phyloP scores from a whole-genome alignment of 108 stramenopile genomes.

The Nitzschia sp. region DNA sequence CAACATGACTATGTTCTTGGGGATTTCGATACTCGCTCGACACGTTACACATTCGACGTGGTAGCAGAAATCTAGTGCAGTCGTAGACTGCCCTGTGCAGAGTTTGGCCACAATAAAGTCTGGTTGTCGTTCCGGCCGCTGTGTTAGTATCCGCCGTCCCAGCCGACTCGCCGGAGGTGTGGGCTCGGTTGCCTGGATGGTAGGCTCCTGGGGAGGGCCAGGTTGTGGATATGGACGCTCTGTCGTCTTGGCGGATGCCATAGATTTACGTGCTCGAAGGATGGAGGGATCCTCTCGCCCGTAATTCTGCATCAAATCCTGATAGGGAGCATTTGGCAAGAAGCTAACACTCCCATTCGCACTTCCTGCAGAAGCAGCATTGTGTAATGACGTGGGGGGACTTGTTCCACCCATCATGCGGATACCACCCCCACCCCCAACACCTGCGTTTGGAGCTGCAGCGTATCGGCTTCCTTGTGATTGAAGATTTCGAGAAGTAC shows the following conservation, averaged over 20 bases:
- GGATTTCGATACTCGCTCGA: not conserved
- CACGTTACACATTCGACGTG: not conserved
- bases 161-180: not conserved
- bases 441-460: not conserved
- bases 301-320: slow-evolving; percentile 3
- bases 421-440: not conserved
- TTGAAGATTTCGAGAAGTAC: too few species aligned
- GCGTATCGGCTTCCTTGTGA: too few species aligned
- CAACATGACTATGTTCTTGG: not conserved
- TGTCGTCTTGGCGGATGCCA: not conserved
- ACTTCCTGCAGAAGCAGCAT: not conserved
- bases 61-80: not conserved
- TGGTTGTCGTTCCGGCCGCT: not conserved
- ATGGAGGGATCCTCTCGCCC: not conserved
- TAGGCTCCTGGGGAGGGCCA: slow-evolving; percentile 1
- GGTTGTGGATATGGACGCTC: slow-evolving; percentile 5
- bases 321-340: not conserved
- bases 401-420: not conserved
- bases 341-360: not conserved
- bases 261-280: not conserved
- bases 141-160: slow-evolving; percentile 7
- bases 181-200: not conserved
- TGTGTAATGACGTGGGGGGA: not conserved
- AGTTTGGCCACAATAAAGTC: slow-evolving; percentile 6
- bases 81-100: not conserved